Conservation (phyloP, 1,284 basidiomycete species). For the Fomitopsis pinicola region DNA sequence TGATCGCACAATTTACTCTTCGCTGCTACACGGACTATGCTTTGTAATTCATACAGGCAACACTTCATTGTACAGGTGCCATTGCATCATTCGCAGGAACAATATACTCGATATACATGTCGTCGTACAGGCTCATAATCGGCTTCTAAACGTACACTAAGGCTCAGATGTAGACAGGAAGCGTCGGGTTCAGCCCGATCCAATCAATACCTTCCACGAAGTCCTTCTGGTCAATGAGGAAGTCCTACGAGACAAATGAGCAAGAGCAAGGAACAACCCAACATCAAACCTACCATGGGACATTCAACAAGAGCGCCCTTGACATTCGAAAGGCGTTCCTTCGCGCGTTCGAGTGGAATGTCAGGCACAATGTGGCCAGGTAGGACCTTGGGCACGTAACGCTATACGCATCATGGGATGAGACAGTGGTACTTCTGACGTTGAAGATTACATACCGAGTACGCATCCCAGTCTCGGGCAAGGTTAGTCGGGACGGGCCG, state of each 20-base stretch:
- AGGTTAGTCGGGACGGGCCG: conserved; percentile 78
- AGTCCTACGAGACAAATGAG: conserved; percentile 48
- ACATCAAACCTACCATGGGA: conserved; percentile 52
- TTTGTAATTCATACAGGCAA: too few relatives aligned
- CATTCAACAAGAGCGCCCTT: conserved; percentile 73
- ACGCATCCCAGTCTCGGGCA: conserved; percentile 73
- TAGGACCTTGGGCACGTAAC: conserved; percentile 72
- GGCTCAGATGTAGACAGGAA: conserved; percentile 67
- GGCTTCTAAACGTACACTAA: conserved; percentile 18
- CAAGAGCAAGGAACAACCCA: neutral
- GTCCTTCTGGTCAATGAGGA: conserved; percentile 74
- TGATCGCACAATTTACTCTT: neutral
- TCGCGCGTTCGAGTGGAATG: conserved; percentile 61
- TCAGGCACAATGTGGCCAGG: conserved; percentile 78
- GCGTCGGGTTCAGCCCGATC: conserved; percentile 68
- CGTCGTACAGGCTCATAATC: conserved; percentile 37
- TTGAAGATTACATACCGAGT: conserved; percentile 46
- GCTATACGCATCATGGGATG: conserved; percentile 32
- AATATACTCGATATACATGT: conserved; percentile 20
- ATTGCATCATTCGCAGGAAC: neutral
- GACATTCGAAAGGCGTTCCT: conserved; percentile 69
- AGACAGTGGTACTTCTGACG: conserved; percentile 4
- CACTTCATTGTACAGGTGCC: too few relatives aligned
- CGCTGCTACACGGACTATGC: too few relatives aligned
- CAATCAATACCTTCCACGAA: conserved; percentile 70